Evolutionary conservation across 768 basidiomycete genomes (phyloP), one percentile per base, ranked within the genome.

Genomic region (Rhodotorula babjevae): DNA sequence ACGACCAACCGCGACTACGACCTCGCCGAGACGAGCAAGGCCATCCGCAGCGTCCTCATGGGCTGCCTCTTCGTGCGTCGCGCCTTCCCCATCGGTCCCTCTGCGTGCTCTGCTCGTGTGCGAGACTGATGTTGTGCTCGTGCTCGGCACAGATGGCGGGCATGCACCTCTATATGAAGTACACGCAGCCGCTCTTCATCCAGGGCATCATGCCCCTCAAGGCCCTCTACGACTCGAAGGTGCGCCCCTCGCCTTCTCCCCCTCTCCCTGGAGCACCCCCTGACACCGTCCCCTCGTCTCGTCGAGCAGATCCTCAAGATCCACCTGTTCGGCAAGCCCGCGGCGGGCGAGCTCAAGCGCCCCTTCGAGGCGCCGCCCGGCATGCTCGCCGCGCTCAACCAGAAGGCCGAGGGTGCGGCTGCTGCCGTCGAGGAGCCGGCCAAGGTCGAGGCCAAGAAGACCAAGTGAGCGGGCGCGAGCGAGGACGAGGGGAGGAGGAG

Each of bases 161-260:
- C 85, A 87, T 97, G 84, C 95, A 99, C 83, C 72, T 90, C 64
- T 98, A 97, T 86, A 84, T 98, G 83, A 87, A 90, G 80, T 97
- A 91, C 86, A 94, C 93, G 14, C 94, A 95, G 80, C 95, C 95
- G 14, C 87, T 98, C 76, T 95, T 97, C 83, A 90, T 97, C 76
- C 95, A 97, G 81, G 87, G 87, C 21, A 86, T 99, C 76, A 96
- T 95, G 92, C 91, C 91, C n/a, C 68, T 96, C 79, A 98, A 99
- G 84, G 86, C 85, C 57, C 81, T 94, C 42, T 91, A 90, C 81
- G 94, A 97, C 78, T 88, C 90, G 68, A 92, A 92, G 80, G 86
- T 86, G 27, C 85, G 59, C 14, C 40, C 15, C 33, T 19, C 53
- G 8, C 18, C 15, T 50, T 16, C n/a, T 25, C 36, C n/a, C 18